Evolutionary conservation across 1,139 yeast genomes (phyloP).

Genomic region (Hemisphaericaspora lyxosophila): DNA sequence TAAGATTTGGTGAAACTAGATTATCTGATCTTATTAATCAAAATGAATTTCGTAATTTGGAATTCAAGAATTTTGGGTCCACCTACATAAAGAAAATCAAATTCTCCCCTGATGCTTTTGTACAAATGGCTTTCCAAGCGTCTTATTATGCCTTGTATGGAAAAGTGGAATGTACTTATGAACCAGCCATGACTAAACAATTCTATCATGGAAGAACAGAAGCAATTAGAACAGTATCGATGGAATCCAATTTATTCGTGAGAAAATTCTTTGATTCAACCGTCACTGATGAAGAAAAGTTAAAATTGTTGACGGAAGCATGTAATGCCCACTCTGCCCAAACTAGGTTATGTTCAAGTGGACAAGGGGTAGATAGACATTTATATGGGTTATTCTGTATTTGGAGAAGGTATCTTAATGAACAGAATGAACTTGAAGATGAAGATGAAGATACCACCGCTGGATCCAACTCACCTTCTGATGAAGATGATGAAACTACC

Average conservation of each 20-base stretch:
- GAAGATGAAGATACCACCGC: conserved; percentile 11
- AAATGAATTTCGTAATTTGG: conserved; percentile 81
- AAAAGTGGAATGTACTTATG: conserved; percentile 89
- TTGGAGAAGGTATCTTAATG: conserved; percentile 73
- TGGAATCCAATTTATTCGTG: conserved; percentile 78
- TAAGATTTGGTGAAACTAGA: conserved; percentile 89
- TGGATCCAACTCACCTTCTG: conserved; percentile 5
- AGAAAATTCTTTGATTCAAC: conserved; percentile 77
- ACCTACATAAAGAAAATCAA: conserved; percentile 80
- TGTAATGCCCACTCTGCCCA: conserved; percentile 68
- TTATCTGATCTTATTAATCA: conserved; percentile 85
- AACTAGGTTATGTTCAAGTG: conserved; percentile 68
- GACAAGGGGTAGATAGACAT: conserved; percentile 89
- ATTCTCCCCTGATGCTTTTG: conserved; percentile 91
- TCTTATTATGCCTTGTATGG: conserved; percentile 92
- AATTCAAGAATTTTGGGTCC: conserved; percentile 75
- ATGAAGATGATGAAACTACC: conserved; percentile 20
- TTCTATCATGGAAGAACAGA: conserved; percentile 91
- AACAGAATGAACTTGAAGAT: conserved; percentile 19
- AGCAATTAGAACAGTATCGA: conserved; percentile 81
- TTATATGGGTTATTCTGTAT: conserved; percentile 83
- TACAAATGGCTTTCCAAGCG: conserved; percentile 92
- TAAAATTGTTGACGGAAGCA: conserved; percentile 62
- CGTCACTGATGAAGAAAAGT: conserved; percentile 59
- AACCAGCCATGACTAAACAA: conserved; percentile 92